Conservation (phyloP, 1,139 yeast genomes). For the Magnusiomyces ingens region DNA sequence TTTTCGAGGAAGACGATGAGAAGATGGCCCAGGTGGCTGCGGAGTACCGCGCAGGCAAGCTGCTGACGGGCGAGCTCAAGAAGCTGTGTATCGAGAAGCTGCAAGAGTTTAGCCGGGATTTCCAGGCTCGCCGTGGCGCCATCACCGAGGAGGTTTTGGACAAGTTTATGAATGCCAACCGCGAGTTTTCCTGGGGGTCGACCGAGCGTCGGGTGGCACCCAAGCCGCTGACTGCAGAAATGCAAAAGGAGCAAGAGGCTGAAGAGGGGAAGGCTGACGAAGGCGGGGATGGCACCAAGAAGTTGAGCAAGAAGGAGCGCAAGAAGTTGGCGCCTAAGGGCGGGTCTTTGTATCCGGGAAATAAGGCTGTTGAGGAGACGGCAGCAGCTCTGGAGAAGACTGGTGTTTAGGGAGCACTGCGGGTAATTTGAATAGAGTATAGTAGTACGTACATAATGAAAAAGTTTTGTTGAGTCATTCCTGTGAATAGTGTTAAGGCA, state of each 20-base stretch:
- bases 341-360: slow-evolving; percentile 3
- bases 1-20: slow-evolving; percentile 84
- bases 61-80: slow-evolving; percentile 92
- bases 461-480: no score
- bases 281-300: background rate
- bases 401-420: no score
- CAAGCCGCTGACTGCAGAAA: slow-evolving; percentile 39
- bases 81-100: slow-evolving; percentile 74
- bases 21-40: slow-evolving; percentile 57
- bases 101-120: slow-evolving; percentile 68
- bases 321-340: slow-evolving; percentile 6
- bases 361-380: slow-evolving; percentile 1
- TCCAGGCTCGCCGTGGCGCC: slow-evolving; percentile 69
- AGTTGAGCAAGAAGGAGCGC: slow-evolving; percentile 5
- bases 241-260: slow-evolving; percentile 3
- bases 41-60: slow-evolving; percentile 70
- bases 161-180: slow-evolving; percentile 70
- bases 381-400: background rate
- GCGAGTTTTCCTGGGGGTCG: slow-evolving; percentile 65
- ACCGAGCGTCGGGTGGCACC: slow-evolving; percentile 65
- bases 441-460: no score
- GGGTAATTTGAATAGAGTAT: no score
- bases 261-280: background rate
- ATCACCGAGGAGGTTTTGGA: slow-evolving; percentile 64
- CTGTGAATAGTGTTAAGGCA: no score